These are phyloP conservation scores for Phytophthora sp. DNA, from an alignment of 352 stramenopile species.

Conservation along the genomic window DNA sequence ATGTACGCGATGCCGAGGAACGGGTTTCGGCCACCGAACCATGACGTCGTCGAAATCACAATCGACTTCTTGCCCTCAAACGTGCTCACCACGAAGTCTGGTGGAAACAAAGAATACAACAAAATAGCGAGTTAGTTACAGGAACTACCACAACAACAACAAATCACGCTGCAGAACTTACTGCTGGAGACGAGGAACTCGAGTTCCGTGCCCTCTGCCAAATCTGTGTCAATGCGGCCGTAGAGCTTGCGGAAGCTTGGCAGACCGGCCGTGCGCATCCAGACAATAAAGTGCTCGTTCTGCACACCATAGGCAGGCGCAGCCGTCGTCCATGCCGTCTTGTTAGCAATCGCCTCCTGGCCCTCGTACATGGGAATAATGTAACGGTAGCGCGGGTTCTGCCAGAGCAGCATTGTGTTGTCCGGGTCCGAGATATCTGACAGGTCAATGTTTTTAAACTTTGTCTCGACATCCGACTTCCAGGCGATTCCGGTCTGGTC, in stretches of 20 bases:
- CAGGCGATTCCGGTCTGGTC: constrained; percentile 97
- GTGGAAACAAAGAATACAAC: constrained; percentile 5
- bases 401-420: constrained; percentile 77
- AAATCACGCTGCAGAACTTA: constrained; percentile 44
- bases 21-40: constrained; percentile 96
- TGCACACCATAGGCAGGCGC: constrained; percentile 89
- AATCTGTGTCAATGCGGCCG: constrained; percentile 95
- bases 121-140: neutral
- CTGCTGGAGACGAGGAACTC: constrained; percentile 93
- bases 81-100: constrained; percentile 96
- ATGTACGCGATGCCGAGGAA: constrained; percentile 98
- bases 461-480: constrained; percentile 95
- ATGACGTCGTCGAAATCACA: constrained; percentile 96
- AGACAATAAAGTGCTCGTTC: constrained; percentile 99
- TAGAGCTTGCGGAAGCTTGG: constrained; percentile 99
- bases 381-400: constrained; percentile 84
- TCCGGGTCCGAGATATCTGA: constrained; percentile 40
- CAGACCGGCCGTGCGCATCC: constrained; percentile 98
- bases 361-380: constrained; percentile 74
- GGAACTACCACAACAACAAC: no score
- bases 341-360: constrained; percentile 66
- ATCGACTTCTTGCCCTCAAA: constrained; percentile 97
- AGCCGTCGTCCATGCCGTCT: constrained; percentile 79
- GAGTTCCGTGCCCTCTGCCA: constrained; percentile 89
- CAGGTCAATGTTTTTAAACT: constrained; percentile 94